These are phyloP conservation scores for Candida pini DNA, from an alignment of 805 yeast species.

Conservation along the genomic window DNA sequence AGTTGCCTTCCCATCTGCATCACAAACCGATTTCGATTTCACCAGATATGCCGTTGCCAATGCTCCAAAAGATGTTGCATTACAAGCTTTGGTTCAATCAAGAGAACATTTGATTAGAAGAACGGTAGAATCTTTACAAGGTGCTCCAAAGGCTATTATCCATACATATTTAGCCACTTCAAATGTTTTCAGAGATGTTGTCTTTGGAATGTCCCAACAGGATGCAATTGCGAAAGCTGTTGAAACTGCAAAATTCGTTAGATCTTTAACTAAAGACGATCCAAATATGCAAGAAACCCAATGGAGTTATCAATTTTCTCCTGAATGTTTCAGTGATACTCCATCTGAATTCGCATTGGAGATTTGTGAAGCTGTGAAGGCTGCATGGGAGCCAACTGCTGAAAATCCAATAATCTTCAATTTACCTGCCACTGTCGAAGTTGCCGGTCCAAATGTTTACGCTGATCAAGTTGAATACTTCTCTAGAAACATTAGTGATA, in stretches of 20 bases:
- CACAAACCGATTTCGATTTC: conserved; percentile 78
- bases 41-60: conserved; percentile 74
- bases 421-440: conserved; percentile 78
- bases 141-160: conserved; percentile 67
- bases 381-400: conserved; percentile 73
- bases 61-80: conserved; percentile 69
- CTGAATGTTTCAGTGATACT: conserved; percentile 74
- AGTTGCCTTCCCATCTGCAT: conserved; percentile 76
- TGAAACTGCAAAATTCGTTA: conserved; percentile 62
- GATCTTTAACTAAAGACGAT: conserved; percentile 68
- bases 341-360: conserved; percentile 69
- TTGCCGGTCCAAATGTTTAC: conserved; percentile 67
- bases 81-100: conserved; percentile 73
- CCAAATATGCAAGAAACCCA: conserved; percentile 56
- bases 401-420: conserved; percentile 73
- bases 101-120: conserved; percentile 68
- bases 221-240: conserved; percentile 67
- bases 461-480: conserved; percentile 81
- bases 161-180: conserved; percentile 75
- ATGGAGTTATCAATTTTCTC: conserved; percentile 73
- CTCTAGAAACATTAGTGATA: conserved; percentile 58
- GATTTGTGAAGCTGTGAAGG: conserved; percentile 74
- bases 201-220: conserved; percentile 63
- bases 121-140: conserved; percentile 67
- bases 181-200: conserved; percentile 69